Evolutionary conservation across 768 basidiomycete species (phyloP), one percentile per base, ranked within the genome.

Genomic region (Lactifluus volemus): DNA sequence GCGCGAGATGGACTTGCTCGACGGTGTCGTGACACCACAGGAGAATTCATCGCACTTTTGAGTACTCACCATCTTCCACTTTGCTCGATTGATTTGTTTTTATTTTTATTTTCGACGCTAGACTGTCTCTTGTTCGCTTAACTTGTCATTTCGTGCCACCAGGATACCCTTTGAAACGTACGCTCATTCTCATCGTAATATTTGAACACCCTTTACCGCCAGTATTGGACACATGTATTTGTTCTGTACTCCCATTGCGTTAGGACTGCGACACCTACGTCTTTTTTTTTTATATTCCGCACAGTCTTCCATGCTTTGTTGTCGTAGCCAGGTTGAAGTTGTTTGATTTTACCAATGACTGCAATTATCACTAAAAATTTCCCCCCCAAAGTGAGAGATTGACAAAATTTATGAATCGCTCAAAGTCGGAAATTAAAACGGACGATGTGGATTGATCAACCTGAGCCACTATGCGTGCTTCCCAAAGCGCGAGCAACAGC

Each of bases 401-500:
- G 29, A 55, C n/a, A 25, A 39, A 5, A 14, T n/a, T 10, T n/a
- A 17, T n/a, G 34, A 17, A 49, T 49, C 29, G 17, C 29, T 49
- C 5, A 6, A 4, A 49, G 49, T 11, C 17, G 11, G 25, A 25
- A 25, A 29, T 12, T 47, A 25, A 47, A 25, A 8, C 19, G 19
- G 45, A 47, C 19, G 4, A 47, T 15, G 21, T 19, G 7, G 2
- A 19, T 47, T 12, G 25, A 47, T 47, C 19, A 47, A 47, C 9
- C 11, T 9, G 21, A 8, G 3, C 5, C 45, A 48, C 25, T 15
- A 3, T 49, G 62, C 25, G 25, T 19, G 21, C 32, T 45, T 21
- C 58, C 64, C 53, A 64, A 41, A 9, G 64, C 64, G 38, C 58
- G 56, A 54, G 64, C 49, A 52, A 65, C 64, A 29, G 64, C 64